Evolutionary conservation across 1,284 basidiomycete genomes (phyloP), one percentile per base, ranked within the genome.

Genomic region (Apiotrichum mycotoxinovorans): DNA sequence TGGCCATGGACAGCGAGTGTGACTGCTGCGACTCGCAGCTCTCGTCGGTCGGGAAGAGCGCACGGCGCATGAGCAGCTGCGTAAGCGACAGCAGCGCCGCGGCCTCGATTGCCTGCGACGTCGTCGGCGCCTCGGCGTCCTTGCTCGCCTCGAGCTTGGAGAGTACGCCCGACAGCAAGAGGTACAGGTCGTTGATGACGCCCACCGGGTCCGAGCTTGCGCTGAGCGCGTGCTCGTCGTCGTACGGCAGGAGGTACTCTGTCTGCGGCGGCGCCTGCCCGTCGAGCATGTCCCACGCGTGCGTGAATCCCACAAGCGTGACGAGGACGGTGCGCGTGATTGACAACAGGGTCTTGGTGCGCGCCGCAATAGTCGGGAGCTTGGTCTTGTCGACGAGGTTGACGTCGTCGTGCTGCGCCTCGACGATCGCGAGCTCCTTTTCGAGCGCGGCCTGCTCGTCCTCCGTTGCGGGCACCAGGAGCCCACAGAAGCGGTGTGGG

Each of bases 401-500:
- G 49, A 63, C 42, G 34, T 66, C 65, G 8, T 63, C 58, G 44
- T 66, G 48, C 40, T 70, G 60, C 7, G 30, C 56, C 38, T 83
- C 83, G 1, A 81, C 68, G 26, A 63, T 62, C 56, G 85, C 85
- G 55, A 84, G 83, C 71, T 91, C 90, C 61, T 82, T 81, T 27
- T 77, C 71, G 42, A 79, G 64, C 30, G 60, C 60, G 0, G 76
- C 71, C 40, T 85, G 81, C 50, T 52, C 53, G n/a, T 88, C 87
- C 2, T 81, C 72, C 0, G 87, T 87, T n/a, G 88, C 80, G 3
- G 89, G 87, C 60, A 93, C 89, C 59, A 95, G 80, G 40, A 91
- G 79, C 56, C 85, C 86, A 0, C 86, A 84, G 22, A 96, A 82
- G 64, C 91, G 87, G 66, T 91, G 88, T 9, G 94, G 92, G 76